Base-by-base conservation (phyloP, 257 asterid genomes). In the Oldenlandia corymbosa region DNA sequence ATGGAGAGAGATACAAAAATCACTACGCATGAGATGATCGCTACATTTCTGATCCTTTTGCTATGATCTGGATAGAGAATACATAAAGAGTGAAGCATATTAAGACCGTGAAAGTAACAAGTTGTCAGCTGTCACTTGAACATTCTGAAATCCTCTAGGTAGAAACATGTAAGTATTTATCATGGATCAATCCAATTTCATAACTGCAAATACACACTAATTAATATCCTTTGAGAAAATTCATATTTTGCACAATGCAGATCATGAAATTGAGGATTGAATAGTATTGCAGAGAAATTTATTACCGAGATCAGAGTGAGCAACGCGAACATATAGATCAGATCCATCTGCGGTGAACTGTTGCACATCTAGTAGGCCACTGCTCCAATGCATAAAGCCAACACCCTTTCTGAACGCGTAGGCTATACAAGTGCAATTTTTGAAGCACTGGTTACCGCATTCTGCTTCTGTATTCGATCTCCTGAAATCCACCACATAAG, bases 221-320 rank as follows among this genome's bases (percentile, higher is more conserved):
- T n/a, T n/a, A n/a, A n/a, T n/a, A 27, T 7, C 10, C 58, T 10
- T 0, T n/a, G 16, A 45, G 16, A 14, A 9, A 47, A 18, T 47
- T 47, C 9, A 2, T 5, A 14, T 53, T 26, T 6, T 53, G 59
- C 18, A n/a, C n/a, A n/a, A n/a, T n/a, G n/a, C n/a, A n/a, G n/a
- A n/a, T n/a, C n/a, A n/a, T n/a, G n/a, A n/a, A n/a, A n/a, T 17
- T 8, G 16, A 9, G 63, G 31, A 21, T 8, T 41, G 50, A 10
- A 57, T 28, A 24, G 34, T 42, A 34, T n/a, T n/a, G n/a, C 27
- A 7, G 14, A 14, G 50, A 20, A 46, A 30, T 8, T 46, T 23
- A 4, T 70, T 76, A 84, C 90, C 90, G 32, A 71, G 45, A 51
- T 81, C 95, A 26, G 88, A 73, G 45, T 27, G 49, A 0, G 84